Base-by-base conservation (phyloP, 352 stramenopile species). In the Hyaloperonospora arabidopsidis region DNA sequence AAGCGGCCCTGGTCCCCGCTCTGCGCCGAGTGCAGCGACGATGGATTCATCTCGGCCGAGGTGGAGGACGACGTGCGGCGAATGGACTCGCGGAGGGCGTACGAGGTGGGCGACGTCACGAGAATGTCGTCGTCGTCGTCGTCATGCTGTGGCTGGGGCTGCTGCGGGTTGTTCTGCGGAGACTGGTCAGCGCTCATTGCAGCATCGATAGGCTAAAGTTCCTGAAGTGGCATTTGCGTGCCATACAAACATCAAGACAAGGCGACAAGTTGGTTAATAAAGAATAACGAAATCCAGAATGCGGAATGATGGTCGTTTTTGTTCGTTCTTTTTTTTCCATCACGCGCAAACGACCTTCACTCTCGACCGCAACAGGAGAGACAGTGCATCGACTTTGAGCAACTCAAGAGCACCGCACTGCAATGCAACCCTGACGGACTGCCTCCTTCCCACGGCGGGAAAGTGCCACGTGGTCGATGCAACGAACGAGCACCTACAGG, bases 81-180 rank as follows among this genome's bases (percentile, higher is more conserved):
- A 52, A 92, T 76, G 15, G 81, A 92, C 62, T 89, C 79, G 59
- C 81, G 79, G 59, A 79, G 67, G 36, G 76, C 72, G 43, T 88
- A 87, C 44, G 79, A 89, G 45, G 79, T 89, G 45, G 81, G 81
- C 44, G 81, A 92, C 56, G 81, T 92, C 57, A 92, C 81, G n/a
- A 72, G 57, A 54, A 92, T 87, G 53, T 89, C 76, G 10, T 88
- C 72, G 17, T 72, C 70, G 38, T 62, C 70, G 41, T 70, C 25
- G 25, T 32, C 25, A 4, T 32, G 25, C 8, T 32, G 25, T 32
- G 4, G 25, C 8, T 32, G 25, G 4, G 25, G 25, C 25, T 32
- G 65, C 38, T 71, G 68, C 45, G 74, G 53, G 47, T 62, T 60
- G 29, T 65, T 61, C 40, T 65, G 64, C 54, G 60, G 40, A 54